Evolutionary conservation across 129 eudicot genomes (phyloP).

Genomic region (Arctium lappa): DNA sequence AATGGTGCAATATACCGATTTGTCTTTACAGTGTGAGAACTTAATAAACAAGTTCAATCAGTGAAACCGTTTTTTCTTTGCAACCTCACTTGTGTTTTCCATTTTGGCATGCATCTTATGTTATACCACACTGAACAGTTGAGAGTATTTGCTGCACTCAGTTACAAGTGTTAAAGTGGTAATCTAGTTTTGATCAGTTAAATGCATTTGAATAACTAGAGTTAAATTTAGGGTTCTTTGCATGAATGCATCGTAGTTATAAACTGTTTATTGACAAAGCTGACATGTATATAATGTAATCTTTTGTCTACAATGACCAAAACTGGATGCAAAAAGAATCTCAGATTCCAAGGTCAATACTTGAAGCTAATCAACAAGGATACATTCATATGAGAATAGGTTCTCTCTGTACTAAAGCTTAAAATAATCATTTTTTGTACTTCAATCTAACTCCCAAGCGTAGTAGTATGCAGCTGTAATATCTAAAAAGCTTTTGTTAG

Average conservation of each 20-base stretch:
- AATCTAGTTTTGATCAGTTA: background rate
- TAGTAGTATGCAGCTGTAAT: too few species aligned
- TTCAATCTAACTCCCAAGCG: too few species aligned
- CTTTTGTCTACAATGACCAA: background rate
- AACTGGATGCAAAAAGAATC: background rate
- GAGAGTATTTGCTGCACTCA: background rate
- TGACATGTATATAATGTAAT: background rate
- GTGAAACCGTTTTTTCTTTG: background rate
- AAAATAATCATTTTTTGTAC: too few species aligned
- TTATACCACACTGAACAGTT: too few species aligned
- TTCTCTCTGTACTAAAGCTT: too few species aligned
- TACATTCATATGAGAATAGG: background rate
- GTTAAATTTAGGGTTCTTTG: background rate
- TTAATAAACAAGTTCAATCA: background rate
- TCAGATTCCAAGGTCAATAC: background rate
- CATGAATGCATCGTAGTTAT: background rate
- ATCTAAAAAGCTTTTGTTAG: too few species aligned
- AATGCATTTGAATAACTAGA: background rate
- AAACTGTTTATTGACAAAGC: background rate
- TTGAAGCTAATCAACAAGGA: background rate
- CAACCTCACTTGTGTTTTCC: background rate
- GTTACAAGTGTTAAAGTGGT: background rate
- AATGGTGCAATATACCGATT: too few species aligned
- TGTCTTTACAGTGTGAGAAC: background rate
- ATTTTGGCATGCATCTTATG: too few species aligned